phyloP scores from a whole-genome alignment of 1,284 basidiomycete genomes.

The Trichosporon ovoides region DNA sequence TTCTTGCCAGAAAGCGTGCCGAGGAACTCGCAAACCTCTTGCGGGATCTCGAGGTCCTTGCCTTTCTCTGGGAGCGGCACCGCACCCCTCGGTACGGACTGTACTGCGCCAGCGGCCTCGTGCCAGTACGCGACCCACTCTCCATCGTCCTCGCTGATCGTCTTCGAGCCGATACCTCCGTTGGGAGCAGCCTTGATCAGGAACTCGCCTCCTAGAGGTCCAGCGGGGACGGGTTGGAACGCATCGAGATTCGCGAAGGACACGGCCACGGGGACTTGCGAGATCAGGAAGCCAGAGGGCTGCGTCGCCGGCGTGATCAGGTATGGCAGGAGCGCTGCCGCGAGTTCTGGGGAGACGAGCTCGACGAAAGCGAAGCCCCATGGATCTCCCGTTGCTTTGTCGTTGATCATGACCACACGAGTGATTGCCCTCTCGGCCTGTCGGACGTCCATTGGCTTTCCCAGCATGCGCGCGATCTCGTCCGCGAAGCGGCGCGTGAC shows the following conservation, averaged over 20 bases:
- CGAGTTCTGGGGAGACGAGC: constrained; percentile 69
- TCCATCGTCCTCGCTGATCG: constrained; percentile 57
- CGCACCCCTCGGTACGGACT: constrained; percentile 26
- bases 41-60: neutral
- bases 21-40: constrained; percentile 29
- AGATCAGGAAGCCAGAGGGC: constrained; percentile 80
- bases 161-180: constrained; percentile 39
- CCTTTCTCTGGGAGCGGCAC: constrained; percentile 16
- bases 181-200: constrained; percentile 27
- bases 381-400: constrained; percentile 71
- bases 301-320: constrained; percentile 75
- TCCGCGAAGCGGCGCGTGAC: constrained; percentile 53
- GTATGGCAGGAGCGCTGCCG: constrained; percentile 64
- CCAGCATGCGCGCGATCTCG: constrained; percentile 57
- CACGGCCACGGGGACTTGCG: constrained; percentile 73
- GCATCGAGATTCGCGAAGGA: constrained; percentile 82
- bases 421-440: constrained; percentile 74
- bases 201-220: constrained; percentile 34
- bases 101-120: constrained; percentile 31
- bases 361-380: constrained; percentile 92
- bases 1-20: constrained; percentile 31
- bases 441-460: constrained; percentile 64
- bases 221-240: constrained; percentile 68
- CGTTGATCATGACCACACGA: constrained; percentile 77
- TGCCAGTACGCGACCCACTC: constrained; percentile 41